Conservation (phyloP, 1,139 yeast species). For the Arxiozyma slooffiae region DNA sequence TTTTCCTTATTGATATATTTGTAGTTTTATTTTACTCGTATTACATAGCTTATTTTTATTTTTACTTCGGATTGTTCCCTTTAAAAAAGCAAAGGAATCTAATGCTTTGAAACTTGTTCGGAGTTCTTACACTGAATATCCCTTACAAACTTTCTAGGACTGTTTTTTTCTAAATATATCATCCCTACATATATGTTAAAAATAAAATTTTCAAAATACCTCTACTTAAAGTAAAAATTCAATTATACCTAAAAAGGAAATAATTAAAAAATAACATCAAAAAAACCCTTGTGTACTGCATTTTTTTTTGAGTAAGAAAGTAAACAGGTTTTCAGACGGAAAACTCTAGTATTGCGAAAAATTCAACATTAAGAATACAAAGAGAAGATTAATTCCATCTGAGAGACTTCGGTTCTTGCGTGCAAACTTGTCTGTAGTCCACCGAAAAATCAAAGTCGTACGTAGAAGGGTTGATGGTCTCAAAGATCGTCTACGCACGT, state of each 20-base stretch:
- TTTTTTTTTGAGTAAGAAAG: neutral
- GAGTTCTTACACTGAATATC: neutral
- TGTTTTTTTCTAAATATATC: neutral
- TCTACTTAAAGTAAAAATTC: neutral
- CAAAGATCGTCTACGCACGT: neutral
- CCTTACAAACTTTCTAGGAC: neutral
- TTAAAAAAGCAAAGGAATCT: neutral
- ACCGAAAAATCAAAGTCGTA: neutral
- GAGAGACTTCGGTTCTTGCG: neutral
- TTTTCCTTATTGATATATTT: no score
- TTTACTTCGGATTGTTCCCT: neutral
- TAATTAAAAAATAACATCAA: no score
- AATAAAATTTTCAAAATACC: neutral
- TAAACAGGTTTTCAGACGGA: neutral
- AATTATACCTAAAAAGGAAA: neutral
- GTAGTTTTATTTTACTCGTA: no score
- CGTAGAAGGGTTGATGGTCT: neutral
- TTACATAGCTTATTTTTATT: no score
- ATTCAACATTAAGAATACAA: neutral
- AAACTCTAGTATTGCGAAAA: no score
- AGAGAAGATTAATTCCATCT: neutral
- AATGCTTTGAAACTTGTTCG: neutral
- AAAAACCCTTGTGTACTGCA: neutral
- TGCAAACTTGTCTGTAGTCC: neutral
- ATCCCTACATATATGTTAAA: neutral